Evolutionary conservation across 805 yeast genomes (phyloP), one percentile per base, ranked within the genome.

Genomic region (Yarrowia sp.): DNA sequence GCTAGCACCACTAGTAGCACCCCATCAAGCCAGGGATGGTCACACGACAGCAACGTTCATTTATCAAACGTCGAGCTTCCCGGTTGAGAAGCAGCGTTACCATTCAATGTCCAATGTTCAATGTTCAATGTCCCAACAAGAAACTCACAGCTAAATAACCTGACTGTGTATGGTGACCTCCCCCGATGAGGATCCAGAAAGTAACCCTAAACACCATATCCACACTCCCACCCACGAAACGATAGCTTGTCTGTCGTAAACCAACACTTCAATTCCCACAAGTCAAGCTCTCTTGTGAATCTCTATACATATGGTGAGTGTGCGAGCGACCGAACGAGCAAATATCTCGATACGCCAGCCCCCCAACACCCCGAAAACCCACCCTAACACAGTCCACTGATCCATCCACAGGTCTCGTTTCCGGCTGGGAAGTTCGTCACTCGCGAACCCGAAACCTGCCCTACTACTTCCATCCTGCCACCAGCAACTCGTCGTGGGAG

Each of bases 381-480:
- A 13, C 33, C 9, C 61, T 55, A 55, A 55, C 61, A 43, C 64
- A 58, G 64, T 64, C 67, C 19, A 64, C 61, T 14, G 58, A 72
- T 50, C 56, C 72, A 9, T 71, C 68, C 17, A 88, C 95, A 43
- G 99, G 99, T 13, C 83, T 95, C 67, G 97, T 98, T 40, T 80
- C 82, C 43, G 87, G 89, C 56, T 95, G 99, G 98, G 86, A 88
- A 46, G 85, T 95, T 55, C 84, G 87, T 69, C 84, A 86, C 67
- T 91, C 97, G 49, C 86, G 87, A 70, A 88, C 95, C 15, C 92
- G 91, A 75, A 86, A 90, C 73, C 85, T 91, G 72, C 97, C 94
- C 69, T 95, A 95, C 79, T 95, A 82, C 78, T 87, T 84, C 79
- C 86, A 93, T 75, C 85, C 87, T 36, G 81, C 82, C 49, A 86